Conservation (phyloP, 1,139 yeast genomes). For the Yamadazyma sp. region DNA sequence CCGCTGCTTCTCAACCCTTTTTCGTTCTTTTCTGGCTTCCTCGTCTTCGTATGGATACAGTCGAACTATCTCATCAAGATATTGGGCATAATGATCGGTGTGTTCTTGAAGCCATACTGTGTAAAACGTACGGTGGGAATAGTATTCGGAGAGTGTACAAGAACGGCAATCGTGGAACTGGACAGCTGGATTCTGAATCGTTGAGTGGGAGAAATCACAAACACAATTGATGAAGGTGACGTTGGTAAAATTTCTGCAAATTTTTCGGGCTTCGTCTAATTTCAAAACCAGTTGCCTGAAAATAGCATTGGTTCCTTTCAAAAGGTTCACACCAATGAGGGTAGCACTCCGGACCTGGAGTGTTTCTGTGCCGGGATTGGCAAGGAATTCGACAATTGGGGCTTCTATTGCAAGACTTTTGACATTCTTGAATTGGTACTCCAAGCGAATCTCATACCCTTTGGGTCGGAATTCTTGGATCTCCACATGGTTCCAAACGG, state of each 20-base stretch:
- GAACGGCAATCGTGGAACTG: too few species aligned
- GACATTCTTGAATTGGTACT: constrained; percentile 1
- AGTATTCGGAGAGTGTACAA: too few species aligned
- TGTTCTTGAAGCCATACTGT: too few species aligned
- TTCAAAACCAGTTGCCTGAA: background rate
- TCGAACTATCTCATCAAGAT: too few species aligned
- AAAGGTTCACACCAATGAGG: background rate
- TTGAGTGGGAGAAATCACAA: background rate
- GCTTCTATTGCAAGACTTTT: background rate
- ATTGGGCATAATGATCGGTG: too few species aligned
- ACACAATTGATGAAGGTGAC: background rate
- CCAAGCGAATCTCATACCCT: background rate
- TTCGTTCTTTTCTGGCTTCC: too few species aligned
- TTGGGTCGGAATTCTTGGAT: background rate
- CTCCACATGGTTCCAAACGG: background rate
- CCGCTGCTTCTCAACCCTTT: too few species aligned
- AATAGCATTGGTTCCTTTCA: background rate
- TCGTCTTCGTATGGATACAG: too few species aligned
- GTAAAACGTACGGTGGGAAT: too few species aligned
- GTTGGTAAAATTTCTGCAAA: background rate
- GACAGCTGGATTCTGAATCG: background rate
- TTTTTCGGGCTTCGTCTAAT: background rate
- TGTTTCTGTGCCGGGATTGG: background rate
- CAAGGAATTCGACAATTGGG: background rate
- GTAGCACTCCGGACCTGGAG: background rate